A percentile compares a stretch with the other conserved stretches of the same genome.
Conservation (phyloP, 2,329 filamentous ascomycete genomes). For the Exophiala alcalophila region DNA sequence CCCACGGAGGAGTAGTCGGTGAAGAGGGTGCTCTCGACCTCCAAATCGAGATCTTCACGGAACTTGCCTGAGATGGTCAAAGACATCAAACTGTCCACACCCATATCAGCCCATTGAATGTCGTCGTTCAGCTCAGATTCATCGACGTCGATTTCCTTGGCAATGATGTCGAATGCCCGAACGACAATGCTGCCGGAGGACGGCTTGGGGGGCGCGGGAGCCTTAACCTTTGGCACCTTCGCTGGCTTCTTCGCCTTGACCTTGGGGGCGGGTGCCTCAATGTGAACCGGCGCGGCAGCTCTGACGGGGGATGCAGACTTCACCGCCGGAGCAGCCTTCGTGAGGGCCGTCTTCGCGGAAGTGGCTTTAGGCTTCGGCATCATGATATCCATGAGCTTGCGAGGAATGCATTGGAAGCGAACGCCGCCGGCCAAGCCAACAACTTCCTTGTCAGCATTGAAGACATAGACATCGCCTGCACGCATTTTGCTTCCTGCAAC, state of each 20-base stretch:
- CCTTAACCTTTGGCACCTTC: slow-evolving; percentile 32
- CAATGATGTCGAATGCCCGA: slow-evolving; percentile 41
- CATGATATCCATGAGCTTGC: slow-evolving; percentile 42
- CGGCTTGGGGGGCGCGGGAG: slow-evolving; percentile 31
- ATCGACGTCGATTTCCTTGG: slow-evolving; percentile 54
- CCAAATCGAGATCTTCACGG: slow-evolving; percentile 59
- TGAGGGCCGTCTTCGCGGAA: slow-evolving; percentile 31
- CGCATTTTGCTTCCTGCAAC: slow-evolving; percentile 50
- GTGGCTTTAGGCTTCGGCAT: slow-evolving; percentile 37
- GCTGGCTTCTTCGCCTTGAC: slow-evolving; percentile 33
- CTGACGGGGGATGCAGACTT: slow-evolving; percentile 19
- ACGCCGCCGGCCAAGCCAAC: slow-evolving; percentile 52
- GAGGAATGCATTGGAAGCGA: slow-evolving; percentile 46
- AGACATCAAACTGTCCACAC: slow-evolving; percentile 61
- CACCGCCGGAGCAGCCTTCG: slow-evolving; percentile 9
- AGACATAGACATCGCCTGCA: slow-evolving; percentile 59
- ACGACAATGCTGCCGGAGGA: slow-evolving; percentile 34
- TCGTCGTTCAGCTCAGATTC: slow-evolving; percentile 58
- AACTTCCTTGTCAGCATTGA: slow-evolving; percentile 56
- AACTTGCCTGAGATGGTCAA: slow-evolving; percentile 61
- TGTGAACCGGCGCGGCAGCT: slow-evolving; percentile 14
- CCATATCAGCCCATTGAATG: slow-evolving; percentile 60
- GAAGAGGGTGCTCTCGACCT: slow-evolving; percentile 58
- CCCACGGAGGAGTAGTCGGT: slow-evolving; percentile 60
- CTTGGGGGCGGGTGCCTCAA: slow-evolving; percentile 30